Conservation (phyloP, 805 yeast species). For the Teunomyces aglyptinius region DNA sequence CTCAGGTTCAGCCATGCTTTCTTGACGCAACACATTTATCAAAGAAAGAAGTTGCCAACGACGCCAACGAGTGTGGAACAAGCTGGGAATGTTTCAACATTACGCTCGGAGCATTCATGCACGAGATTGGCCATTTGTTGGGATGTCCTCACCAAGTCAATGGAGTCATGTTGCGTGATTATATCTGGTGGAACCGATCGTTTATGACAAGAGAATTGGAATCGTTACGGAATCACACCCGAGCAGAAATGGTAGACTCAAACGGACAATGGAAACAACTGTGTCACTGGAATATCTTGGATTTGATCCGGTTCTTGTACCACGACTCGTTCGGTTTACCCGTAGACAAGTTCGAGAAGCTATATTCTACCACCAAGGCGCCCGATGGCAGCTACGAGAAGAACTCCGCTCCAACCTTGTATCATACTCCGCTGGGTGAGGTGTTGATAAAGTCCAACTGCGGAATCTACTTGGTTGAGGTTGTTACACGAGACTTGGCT, state of each 20-base stretch:
- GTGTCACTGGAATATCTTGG: constrained; percentile 87
- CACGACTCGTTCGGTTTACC: constrained; percentile 82
- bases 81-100: constrained; percentile 88
- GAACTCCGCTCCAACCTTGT: constrained; percentile 21
- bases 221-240: constrained; percentile 50
- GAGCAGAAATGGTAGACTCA: constrained; percentile 44
- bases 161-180: constrained; percentile 91
- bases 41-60: constrained; percentile 81
- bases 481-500: constrained; percentile 56
- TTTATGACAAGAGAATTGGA: constrained; percentile 70
- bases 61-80: constrained; percentile 77
- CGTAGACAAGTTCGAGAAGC: constrained; percentile 47
- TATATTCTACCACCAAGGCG: constrained; percentile 30
- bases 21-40: constrained; percentile 68
- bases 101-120: constrained; percentile 91
- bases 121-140: constrained; percentile 87
- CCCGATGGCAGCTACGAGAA: constrained; percentile 15
- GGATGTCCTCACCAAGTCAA: constrained; percentile 90
- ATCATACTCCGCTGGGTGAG: constrained; percentile 20
- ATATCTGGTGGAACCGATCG: constrained; percentile 74
- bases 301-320: constrained; percentile 68
- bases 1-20: constrained; percentile 65
- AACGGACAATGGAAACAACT: constrained; percentile 51
- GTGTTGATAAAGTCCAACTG: constrained; percentile 47
- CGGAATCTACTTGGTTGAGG: constrained; percentile 76